Evolutionary conservation across 768 basidiomycete species (phyloP), one percentile per base, ranked within the genome.

Genomic region (Tylopilus subfusipes): DNA sequence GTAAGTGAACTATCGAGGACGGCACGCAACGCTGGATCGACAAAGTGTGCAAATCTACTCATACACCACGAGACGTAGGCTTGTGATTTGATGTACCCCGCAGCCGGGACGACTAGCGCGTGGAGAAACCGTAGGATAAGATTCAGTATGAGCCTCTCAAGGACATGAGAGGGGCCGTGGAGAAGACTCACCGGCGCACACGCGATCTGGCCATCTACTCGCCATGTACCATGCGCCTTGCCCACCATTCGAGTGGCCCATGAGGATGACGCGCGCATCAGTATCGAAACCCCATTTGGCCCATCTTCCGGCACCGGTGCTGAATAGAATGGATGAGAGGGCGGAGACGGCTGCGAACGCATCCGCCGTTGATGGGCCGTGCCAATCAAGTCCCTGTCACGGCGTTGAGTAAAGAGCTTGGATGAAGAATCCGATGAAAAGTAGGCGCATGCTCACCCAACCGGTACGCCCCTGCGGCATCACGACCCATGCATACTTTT

Each of bases 211-310:
- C 68, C 81, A 88, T 57, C 88, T 76, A 25, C 84, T 79, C 14
- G 88, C 83, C 18, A 88, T 64, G 67, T 92, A 85, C 89, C 91
- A 93, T 2, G 85, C 77, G 0, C 93, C 93, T 69, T 95, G 94
- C 13, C 93, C 93, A 27, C 93, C 93, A 67, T 97, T 97, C 3
- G 93, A 95, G 66, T 97, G 93, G 0, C 94, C 93, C 31, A 93
- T 74, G n/a, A 93, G 63, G n/a, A 87, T 72, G 9, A 83, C 80
- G 27, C 74, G 75, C 3, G 77, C 75, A 27, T 74, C 58, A 0
- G 61, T 14, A 29, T 63, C 55, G 40, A 81, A 75, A 18, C 54
- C 59, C 75, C 80, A 81, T 16, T 63, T 36, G 51, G 68, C 61
- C 81, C 80, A 81, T 29, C 54, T 55, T 53, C 43, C 56, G 4